Evolutionary conservation across 176 grass and related monocot species (phyloP).

Genomic region (Echinochloa phyllopogon): DNA sequence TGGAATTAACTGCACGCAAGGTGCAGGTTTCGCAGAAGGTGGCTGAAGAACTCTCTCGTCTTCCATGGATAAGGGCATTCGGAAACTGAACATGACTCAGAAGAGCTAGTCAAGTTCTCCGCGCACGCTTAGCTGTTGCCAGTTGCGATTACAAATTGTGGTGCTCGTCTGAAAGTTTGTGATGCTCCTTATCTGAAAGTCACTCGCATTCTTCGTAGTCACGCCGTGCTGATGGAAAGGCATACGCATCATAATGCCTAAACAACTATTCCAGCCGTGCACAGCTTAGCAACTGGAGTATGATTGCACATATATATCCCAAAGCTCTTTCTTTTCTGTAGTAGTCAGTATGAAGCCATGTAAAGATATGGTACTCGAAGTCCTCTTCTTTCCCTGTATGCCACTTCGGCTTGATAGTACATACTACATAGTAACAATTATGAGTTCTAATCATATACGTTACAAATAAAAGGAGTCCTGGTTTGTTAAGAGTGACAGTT

Average conservation of each 20-base stretch:
- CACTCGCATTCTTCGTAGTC: constrained; percentile 43
- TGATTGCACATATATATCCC: constrained; percentile 39
- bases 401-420: constrained; percentile 28
- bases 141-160: neutral
- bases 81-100: neutral
- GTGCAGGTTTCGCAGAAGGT: constrained; percentile 3
- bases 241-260: constrained; percentile 45
- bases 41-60: neutral
- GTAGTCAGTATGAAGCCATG: constrained; percentile 59
- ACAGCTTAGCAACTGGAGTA: constrained; percentile 49
- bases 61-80: constrained; percentile 8
- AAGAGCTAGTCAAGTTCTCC: neutral
- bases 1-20: constrained; percentile 37
- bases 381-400: constrained; percentile 35
- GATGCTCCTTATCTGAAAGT: constrained; percentile 47
- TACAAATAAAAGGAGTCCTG: neutral
- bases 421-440: neutral
- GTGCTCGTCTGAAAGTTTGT: constrained; percentile 14
- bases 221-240: constrained; percentile 49
- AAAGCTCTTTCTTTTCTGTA: constrained; percentile 30
- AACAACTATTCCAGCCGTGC: constrained; percentile 59
- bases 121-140: constrained; percentile 28
- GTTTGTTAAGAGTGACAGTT: constrained; percentile 9
- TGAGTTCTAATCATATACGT: neutral
- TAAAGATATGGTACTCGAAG: constrained; percentile 32